A percentile compares a stretch with the other conserved stretches of the same genome.
Evolutionary conservation across 2,329 filamentous ascomycete species (phyloP).

Genomic region (Colletotrichum graminicola): DNA sequence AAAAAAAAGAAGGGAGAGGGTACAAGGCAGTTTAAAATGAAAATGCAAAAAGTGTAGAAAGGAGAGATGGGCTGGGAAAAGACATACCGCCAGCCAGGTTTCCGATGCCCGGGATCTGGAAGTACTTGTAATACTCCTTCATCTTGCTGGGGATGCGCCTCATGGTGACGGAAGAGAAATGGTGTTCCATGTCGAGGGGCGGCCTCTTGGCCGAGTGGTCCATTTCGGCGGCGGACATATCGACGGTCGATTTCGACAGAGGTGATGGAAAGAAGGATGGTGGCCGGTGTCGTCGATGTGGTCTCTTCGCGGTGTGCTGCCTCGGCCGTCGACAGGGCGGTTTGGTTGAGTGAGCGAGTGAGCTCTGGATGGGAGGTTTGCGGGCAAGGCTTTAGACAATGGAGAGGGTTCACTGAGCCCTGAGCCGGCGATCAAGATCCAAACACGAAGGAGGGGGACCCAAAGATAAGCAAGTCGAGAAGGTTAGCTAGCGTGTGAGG

Average conservation of each 20-base stretch:
- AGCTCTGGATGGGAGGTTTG: neutral
- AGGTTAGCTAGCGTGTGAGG: neutral
- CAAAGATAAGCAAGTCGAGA: neutral
- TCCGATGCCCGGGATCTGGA: constrained; percentile 71
- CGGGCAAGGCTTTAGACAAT: neutral
- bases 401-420: neutral
- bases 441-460: neutral
- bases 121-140: constrained; percentile 90
- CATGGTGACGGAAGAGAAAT: constrained; percentile 78
- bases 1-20: no score
- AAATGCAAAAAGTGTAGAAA: neutral
- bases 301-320: neutral
- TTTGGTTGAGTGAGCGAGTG: neutral
- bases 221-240: constrained; percentile 24
- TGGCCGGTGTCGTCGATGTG: neutral
- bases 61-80: neutral
- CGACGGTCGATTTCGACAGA: neutral
- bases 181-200: constrained; percentile 83
- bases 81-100: constrained; percentile 72
- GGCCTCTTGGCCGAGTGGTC: constrained; percentile 35
- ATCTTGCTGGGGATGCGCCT: constrained; percentile 74
- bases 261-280: neutral
- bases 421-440: neutral
- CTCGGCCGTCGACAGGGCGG: neutral
- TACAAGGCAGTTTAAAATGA: neutral